Evolutionary conservation across 306 rosid genomes (phyloP).

Genomic region (Begonia fuchsioides): DNA sequence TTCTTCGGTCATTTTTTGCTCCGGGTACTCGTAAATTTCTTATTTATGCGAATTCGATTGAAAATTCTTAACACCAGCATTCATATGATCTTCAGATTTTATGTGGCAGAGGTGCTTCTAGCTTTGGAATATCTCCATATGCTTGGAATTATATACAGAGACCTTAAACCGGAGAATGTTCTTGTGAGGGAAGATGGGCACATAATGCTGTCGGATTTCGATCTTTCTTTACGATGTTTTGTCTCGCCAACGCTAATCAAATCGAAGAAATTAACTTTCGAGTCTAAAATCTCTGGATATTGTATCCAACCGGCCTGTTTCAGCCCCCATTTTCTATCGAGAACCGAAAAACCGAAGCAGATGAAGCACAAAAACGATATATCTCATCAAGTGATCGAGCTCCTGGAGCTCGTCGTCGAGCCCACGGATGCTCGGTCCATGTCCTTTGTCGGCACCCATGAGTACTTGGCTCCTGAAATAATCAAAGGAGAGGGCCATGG

Average conservation of each 20-base stretch:
- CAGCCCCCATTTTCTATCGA: slow-evolving; percentile 39
- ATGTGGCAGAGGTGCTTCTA: slow-evolving; percentile 95
- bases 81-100: slow-evolving; percentile 45
- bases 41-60: too few relatives aligned
- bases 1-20: slow-evolving; percentile 3
- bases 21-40: not conserved
- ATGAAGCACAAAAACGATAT: slow-evolving; percentile 43
- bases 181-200: slow-evolving; percentile 96
- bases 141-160: slow-evolving; percentile 92
- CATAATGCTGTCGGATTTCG: slow-evolving; percentile 92
- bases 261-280: slow-evolving; percentile 37
- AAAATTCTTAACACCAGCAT: too few relatives aligned
- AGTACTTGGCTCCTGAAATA: slow-evolving; percentile 92
- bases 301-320: slow-evolving; percentile 79
- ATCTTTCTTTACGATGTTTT: slow-evolving; percentile 81
- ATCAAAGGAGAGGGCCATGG: slow-evolving; percentile 97
- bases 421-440: slow-evolving; percentile 86
- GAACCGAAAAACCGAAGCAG: slow-evolving; percentile 55
- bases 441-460: slow-evolving; percentile 96
- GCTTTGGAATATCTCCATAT: slow-evolving; percentile 97
- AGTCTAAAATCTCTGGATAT: slow-evolving; percentile 54
- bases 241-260: slow-evolving; percentile 74
- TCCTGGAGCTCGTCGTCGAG: slow-evolving; percentile 86
- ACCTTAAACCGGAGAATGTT: slow-evolving; percentile 91
- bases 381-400: slow-evolving; percentile 53